These are phyloP conservation scores for Aristolochia californica DNA, from an alignment of 164 flowering plant genomes.

Conservation along the genomic window DNA sequence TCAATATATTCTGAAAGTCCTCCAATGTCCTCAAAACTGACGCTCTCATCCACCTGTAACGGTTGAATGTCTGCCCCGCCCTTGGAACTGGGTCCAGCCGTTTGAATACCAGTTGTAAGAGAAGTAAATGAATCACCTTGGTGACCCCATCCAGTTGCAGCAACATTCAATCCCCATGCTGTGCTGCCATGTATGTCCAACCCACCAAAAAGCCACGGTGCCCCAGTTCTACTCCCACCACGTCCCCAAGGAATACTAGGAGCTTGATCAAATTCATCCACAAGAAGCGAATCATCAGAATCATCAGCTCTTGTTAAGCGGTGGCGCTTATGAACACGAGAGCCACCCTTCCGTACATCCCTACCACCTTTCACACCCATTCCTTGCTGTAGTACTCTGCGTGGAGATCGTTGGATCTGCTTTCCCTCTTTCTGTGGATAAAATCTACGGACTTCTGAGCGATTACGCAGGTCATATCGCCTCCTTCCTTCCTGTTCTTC, in stretches of 20 bases:
- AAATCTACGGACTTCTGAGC: slow-evolving; percentile 82
- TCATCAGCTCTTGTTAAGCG: slow-evolving; percentile 72
- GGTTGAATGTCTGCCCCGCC: slow-evolving; percentile 99
- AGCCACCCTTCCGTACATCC: slow-evolving; percentile 84
- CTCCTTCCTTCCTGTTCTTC: slow-evolving; percentile 91
- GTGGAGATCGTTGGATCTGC: slow-evolving; percentile 77
- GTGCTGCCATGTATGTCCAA: slow-evolving; percentile 80
- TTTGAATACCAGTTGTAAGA: slow-evolving; percentile 70
- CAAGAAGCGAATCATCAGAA: slow-evolving; percentile 98
- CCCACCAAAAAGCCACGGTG: slow-evolving; percentile 94
- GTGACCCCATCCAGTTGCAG: slow-evolving; percentile 99
- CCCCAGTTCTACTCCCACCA: slow-evolving; percentile 73
- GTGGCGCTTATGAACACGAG: slow-evolving; percentile 87
- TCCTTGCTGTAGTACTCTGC: slow-evolving; percentile 87
- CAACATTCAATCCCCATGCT: slow-evolving; percentile 83
- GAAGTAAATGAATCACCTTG: slow-evolving; percentile 69
- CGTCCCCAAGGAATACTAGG: slow-evolving; percentile 88
- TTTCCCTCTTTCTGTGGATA: slow-evolving; percentile 60
- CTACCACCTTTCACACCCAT: slow-evolving; percentile 69
- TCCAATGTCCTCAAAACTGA: slow-evolving; percentile 95
- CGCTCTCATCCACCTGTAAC: slow-evolving; percentile 84
- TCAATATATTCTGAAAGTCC: slow-evolving; percentile 93
- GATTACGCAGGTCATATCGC: slow-evolving; percentile 92
- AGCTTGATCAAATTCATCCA: slow-evolving; percentile 97
- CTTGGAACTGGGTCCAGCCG: slow-evolving; percentile 99